phyloP scores from a whole-genome alignment of 2,329 filamentous ascomycete species.

The Scedosporium dehoogii region DNA sequence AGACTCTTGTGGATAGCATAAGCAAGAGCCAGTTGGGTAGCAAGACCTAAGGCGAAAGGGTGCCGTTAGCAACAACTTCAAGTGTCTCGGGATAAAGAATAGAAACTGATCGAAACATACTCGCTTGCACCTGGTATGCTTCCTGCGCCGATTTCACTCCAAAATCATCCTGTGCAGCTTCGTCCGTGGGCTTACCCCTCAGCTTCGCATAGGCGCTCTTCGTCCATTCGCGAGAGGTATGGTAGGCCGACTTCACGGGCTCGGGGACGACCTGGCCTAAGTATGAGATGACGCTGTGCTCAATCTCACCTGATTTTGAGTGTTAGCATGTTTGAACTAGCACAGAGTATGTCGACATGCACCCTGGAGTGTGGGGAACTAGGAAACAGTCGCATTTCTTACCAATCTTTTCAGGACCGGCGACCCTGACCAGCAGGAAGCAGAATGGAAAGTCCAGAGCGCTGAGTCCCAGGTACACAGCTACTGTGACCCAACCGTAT shows the following conservation, averaged over 20 bases:
- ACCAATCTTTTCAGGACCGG: slow-evolving; percentile 83
- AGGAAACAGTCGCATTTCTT: slow-evolving; percentile 16
- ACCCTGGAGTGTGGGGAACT: not conserved
- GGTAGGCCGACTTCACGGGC: slow-evolving; percentile 25
- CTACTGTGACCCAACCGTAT: slow-evolving; percentile 88
- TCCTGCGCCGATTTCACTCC: slow-evolving; percentile 3
- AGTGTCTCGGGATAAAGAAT: not conserved
- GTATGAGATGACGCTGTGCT: slow-evolving; percentile 56
- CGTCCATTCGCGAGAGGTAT: slow-evolving; percentile 32
- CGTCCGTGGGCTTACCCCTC: not conserved
- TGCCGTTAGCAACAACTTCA: not conserved
- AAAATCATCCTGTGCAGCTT: not conserved
- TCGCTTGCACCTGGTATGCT: not conserved
- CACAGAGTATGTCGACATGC: not conserved
- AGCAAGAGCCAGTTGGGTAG: slow-evolving; percentile 80
- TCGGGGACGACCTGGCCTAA: slow-evolving; percentile 51
- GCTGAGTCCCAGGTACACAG: slow-evolving; percentile 78
- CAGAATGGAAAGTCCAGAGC: slow-evolving; percentile 91
- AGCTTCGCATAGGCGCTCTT: slow-evolving; percentile 32
- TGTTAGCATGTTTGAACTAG: slow-evolving; percentile 4
- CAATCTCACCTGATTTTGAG: slow-evolving; percentile 41
- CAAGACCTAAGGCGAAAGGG: slow-evolving; percentile 37
- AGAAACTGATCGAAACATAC: not conserved
- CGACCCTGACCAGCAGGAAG: slow-evolving; percentile 72
- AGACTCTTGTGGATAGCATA: slow-evolving; percentile 98